phyloP scores from a whole-genome alignment of 75 land plant genomes.

The Picea sitchensis region DNA sequence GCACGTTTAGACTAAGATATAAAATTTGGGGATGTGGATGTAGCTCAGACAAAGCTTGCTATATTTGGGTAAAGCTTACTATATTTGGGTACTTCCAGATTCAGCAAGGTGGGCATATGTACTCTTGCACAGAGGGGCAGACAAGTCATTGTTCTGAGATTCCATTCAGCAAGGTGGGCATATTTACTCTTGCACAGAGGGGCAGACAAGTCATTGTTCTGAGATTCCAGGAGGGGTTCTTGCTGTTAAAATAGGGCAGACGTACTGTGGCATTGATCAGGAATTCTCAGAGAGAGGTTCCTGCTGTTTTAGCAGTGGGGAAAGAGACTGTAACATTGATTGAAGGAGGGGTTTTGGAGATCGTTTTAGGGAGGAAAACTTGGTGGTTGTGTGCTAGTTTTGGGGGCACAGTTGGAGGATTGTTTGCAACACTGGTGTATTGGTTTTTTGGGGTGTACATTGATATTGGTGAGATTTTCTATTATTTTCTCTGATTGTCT shows the following conservation, averaged over 20 bases:
- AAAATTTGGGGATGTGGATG: background rate
- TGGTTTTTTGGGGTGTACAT: too few relatives aligned
- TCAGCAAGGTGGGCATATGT: conserved; percentile 4
- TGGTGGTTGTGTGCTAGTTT: background rate
- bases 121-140: background rate
- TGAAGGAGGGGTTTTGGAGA: too few relatives aligned
- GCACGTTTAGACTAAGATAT: background rate
- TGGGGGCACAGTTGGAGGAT: background rate
- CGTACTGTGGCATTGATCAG: background rate
- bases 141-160: background rate
- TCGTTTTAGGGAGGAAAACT: background rate
- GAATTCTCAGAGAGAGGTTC: background rate
- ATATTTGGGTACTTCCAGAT: background rate
- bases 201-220: background rate
- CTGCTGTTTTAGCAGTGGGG: background rate
- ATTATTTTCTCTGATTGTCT: background rate
- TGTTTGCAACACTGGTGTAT: too few relatives aligned
- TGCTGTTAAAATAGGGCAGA: background rate
- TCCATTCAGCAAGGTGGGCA: conserved; percentile 1
- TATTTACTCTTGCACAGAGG: background rate
- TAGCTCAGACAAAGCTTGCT: background rate
- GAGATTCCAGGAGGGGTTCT: background rate
- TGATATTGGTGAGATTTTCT: background rate
- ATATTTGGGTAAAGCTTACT: background rate
- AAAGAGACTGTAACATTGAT: background rate